Base-by-base conservation (phyloP, 176 grass and related monocot species). In the Pontederia crassipes region DNA sequence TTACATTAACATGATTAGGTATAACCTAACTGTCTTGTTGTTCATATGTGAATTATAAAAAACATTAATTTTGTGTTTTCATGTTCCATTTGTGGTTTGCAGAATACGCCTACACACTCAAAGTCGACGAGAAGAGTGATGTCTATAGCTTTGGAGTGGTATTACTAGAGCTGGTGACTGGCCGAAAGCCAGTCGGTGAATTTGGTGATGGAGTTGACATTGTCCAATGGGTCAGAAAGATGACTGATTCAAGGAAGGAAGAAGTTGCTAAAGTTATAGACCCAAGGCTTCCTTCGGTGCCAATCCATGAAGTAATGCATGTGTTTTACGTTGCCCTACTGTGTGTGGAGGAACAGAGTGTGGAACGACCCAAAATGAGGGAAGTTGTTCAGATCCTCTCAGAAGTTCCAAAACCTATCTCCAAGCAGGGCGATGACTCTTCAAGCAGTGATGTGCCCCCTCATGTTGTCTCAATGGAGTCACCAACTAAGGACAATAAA, bases 61-160 rank as follows among this genome's bases (percentile, higher is more conserved):
- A 24, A 17, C 50, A 18, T 2, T 0, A 24, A 24, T 18, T 17
- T 29, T 8, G 8, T 24, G 18, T 24, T 12, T 50, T 65, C 18
- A 50, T 12, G 2, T 28, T 50, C 11, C 14, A 3, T 65, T 65
- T 18, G 17, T 48, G n/a, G 17, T 11, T 58, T 27, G 4, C 81
- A 97, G 93, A 98, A 75, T 98, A 98, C 74, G 93, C 88, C 4
- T 98, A 98, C 66, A 98, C 93, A 4, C 87, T 98, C 4, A 98
- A 98, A 71, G 85, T 98, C 1, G 93, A 98, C 0, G 93, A 98
- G 60, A 98, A 98, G 80, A 92, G 87, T 4, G 93, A 98, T 50
- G 93, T 98, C 14, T 98, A 98, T 46, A 98, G 93, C 64, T 98
- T 98, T 9, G 93, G 93, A 0, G 93, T 98, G 8, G 93, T 98